Evolutionary conservation across 2,329 filamentous ascomycete species (phyloP).

Genomic region (Diaporthe sp.): DNA sequence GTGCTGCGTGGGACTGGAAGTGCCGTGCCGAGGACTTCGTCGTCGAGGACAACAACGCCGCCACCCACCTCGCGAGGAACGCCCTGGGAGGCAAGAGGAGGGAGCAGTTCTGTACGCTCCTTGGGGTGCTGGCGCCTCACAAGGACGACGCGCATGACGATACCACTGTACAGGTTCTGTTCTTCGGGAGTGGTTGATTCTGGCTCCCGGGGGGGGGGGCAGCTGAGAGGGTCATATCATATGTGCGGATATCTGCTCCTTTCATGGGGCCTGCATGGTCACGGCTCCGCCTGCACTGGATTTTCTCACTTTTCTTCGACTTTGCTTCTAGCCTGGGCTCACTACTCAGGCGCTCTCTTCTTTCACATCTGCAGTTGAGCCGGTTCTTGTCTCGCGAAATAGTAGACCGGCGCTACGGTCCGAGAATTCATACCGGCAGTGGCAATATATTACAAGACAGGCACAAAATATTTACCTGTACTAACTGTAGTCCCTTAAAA

Average conservation of each 20-base stretch:
- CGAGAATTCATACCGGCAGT: neutral
- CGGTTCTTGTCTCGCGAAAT: neutral
- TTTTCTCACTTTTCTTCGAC: neutral
- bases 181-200: conserved; percentile 66
- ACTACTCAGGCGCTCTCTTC: neutral
- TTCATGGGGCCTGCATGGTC: neutral
- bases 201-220: neutral
- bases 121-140: conserved; percentile 80
- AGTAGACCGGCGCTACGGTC: neutral
- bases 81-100: conserved; percentile 82
- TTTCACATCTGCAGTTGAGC: neutral
- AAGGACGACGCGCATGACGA: conserved; percentile 78
- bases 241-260: too few species aligned
- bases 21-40: conserved; percentile 70
- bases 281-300: too few species aligned
- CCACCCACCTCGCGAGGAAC: conserved; percentile 85
- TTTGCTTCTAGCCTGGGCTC: neutral
- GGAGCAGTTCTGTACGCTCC: conserved; percentile 79
- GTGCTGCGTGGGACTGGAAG: conserved; percentile 21
- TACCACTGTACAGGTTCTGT: conserved; percentile 87
- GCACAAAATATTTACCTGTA: neutral
- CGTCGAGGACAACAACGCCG: conserved; percentile 84
- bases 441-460: neutral
- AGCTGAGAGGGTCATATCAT: too few species aligned
- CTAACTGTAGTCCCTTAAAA: too few species aligned